Evolutionary conservation across 1,284 basidiomycete species (phyloP).

Genomic region (Ganoderma sp.): DNA sequence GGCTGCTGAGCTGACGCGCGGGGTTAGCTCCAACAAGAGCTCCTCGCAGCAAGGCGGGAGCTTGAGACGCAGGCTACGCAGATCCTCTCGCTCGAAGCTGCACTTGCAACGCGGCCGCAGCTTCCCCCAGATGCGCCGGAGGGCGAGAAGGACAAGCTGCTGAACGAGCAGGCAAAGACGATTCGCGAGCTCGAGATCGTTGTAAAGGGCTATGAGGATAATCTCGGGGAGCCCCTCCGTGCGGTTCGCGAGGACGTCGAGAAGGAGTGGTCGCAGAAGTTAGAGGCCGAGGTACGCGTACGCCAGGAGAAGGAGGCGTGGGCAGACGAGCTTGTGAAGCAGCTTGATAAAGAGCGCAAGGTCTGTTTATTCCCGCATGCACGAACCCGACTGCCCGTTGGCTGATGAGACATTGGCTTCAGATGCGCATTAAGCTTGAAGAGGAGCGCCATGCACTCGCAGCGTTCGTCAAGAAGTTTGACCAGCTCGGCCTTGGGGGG

Average conservation of each 20-base stretch:
- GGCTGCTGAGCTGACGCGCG: not conserved
- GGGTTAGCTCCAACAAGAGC: constrained; percentile 82
- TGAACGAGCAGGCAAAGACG: constrained; percentile 69
- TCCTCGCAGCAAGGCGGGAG: constrained; percentile 75
- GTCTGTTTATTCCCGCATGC: constrained; percentile 39
- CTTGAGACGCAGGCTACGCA: constrained; percentile 80
- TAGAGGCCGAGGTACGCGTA: constrained; percentile 64
- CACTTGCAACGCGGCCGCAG: constrained; percentile 66
- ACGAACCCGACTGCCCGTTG: constrained; percentile 1
- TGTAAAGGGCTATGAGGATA: constrained; percentile 71
- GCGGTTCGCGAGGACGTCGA: constrained; percentile 83
- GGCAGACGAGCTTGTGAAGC: constrained; percentile 71
- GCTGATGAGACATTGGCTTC: not conserved
- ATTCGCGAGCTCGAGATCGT: constrained; percentile 77
- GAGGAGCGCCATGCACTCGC: constrained; percentile 76
- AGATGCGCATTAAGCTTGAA: constrained; percentile 65
- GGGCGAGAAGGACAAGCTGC: constrained; percentile 72
- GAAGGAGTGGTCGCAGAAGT: constrained; percentile 70
- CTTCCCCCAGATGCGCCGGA: constrained; percentile 64
- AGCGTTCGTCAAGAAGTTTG: constrained; percentile 79
- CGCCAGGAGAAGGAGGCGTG: constrained; percentile 73
- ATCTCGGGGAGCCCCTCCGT: constrained; percentile 71
- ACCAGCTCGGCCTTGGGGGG: constrained; percentile 61
- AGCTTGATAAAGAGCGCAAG: constrained; percentile 78
- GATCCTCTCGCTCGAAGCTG: constrained; percentile 79